Base-by-base conservation (phyloP, 495 filamentous ascomycete genomes). In the Chaetomium tenue region DNA sequence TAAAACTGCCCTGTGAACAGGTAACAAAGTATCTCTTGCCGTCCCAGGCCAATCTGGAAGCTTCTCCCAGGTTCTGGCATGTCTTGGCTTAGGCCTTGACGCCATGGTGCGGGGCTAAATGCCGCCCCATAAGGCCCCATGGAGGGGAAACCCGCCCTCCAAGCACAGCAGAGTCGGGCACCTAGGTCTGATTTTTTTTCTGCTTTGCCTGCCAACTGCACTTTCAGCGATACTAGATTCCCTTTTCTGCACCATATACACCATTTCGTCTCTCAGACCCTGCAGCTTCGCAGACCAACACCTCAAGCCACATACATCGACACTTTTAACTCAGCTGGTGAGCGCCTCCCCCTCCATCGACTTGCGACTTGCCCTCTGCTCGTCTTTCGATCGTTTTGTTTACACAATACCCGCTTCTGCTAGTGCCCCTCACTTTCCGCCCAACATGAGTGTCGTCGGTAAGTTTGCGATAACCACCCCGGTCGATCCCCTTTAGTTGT, bases 371-470 rank as follows among this genome's bases (percentile, higher is more conserved):
- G 11, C 18, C 5, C 18, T 39, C 16, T n/a, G 7, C 18, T 30
- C 25, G 28, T 20, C 9, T 11, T 37, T 33, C 53, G 28, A 23
- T 48, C 44, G 39, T 44, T 62, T 68, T 72, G 72, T 72, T 75
- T 74, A 75, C 72, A 69, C 54, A 26, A 57, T 28, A 25, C 55
- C 48, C 33, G 28, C 44, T 42, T 30, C 51, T 59, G 46, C 53
- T 54, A 72, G 66, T 66, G 58, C 69, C 69, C 64, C 65, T 68
- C 63, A 61, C 61, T 53, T 54, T 50, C 75, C 67, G 72, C 63
- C 63, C 77, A 83, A 72, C 67, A 83, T 83, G 80, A 78, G 74
- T 71, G 81, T 82, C 70, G 78, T 81, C 66, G 79, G 75, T 77
- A 74, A 63, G 75, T 69, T 55, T 44, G 39, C 46, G 42, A 50